Evolutionary conservation across 345 rosid species (phyloP).

Genomic region (Hibiscus trionum): DNA sequence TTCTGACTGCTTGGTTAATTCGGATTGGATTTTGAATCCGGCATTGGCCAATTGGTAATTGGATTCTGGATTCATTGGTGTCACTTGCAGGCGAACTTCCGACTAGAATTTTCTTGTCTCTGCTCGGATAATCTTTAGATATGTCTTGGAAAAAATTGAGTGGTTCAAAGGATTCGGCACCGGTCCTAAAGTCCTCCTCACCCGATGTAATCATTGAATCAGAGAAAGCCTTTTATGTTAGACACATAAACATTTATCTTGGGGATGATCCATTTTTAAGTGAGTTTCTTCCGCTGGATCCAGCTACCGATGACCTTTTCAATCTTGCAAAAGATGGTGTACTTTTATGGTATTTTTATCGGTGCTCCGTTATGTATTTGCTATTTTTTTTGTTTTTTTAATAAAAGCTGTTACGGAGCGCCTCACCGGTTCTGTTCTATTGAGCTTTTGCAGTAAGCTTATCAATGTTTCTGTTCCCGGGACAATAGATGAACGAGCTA

Average conservation of each 20-base stretch:
- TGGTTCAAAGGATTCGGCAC: slow-evolving; percentile 46
- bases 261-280: slow-evolving; percentile 75
- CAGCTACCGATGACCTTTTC: slow-evolving; percentile 59
- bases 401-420: background rate
- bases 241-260: slow-evolving; percentile 83
- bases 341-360: slow-evolving; percentile 56
- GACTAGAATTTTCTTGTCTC: slow-evolving; percentile 14
- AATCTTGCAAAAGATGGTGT: slow-evolving; percentile 86
- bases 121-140: slow-evolving; percentile 18
- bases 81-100: slow-evolving; percentile 7
- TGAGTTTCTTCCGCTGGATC: slow-evolving; percentile 88
- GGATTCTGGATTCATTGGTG: slow-evolving; percentile 19
- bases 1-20: background rate
- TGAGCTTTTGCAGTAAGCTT: slow-evolving; percentile 52
- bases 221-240: slow-evolving; percentile 73
- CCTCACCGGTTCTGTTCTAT: slow-evolving; percentile 16
- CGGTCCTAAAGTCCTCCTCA: slow-evolving; percentile 66
- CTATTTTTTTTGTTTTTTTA: background rate
- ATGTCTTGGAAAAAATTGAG: slow-evolving; percentile 71
- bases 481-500: slow-evolving; percentile 89
- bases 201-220: slow-evolving; percentile 60
- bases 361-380: slow-evolving; percentile 6
- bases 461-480: slow-evolving; percentile 86
- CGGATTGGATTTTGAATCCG: background rate
- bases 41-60: slow-evolving; percentile 11